phyloP scores from a whole-genome alignment of 768 basidiomycete species.

The Hericium alpestre region DNA sequence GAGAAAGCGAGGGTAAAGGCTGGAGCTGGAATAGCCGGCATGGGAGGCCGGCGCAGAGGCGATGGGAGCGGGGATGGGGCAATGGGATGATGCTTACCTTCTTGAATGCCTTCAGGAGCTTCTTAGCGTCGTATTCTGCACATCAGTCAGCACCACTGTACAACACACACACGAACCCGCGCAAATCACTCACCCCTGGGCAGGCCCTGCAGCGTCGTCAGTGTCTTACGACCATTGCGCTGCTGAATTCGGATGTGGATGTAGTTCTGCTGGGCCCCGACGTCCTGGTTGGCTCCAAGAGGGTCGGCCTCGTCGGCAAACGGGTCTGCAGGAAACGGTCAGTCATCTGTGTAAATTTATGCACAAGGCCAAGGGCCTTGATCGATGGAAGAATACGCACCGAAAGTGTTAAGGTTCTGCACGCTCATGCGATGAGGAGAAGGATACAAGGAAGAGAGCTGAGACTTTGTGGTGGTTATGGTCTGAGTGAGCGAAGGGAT shows the following conservation, averaged over 20 bases:
- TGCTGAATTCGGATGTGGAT: conserved; percentile 98
- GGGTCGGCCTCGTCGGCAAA: conserved; percentile 91
- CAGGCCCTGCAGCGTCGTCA: conserved; percentile 94
- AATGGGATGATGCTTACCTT: conserved; percentile 44
- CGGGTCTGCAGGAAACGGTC: conserved; percentile 51
- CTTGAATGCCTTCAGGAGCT: conserved; percentile 97
- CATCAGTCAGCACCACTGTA: neutral
- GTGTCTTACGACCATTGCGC: conserved; percentile 95
- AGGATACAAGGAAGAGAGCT: conserved; percentile 26
- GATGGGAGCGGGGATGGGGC: neutral
- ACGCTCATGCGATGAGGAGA: conserved; percentile 81
- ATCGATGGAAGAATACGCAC: conserved; percentile 30
- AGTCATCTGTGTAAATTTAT: conserved; percentile 2
- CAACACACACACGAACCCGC: neutral
- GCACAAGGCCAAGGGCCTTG: conserved; percentile 11
- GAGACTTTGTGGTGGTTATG: conserved; percentile 36
- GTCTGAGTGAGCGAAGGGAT: conserved; percentile 18
- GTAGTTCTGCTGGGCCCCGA: conserved; percentile 73
- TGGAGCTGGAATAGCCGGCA: neutral
- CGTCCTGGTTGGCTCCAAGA: conserved; percentile 60
- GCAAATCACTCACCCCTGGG: conserved; percentile 57
- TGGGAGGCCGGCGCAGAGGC: neutral
- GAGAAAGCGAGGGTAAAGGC: neutral
- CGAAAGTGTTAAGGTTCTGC: conserved; percentile 80
- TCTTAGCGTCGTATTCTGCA: conserved; percentile 92